Evolutionary conservation across 1,284 basidiomycete genomes (phyloP).

Genomic region (Austroboletus olivaceoglutinosus): DNA sequence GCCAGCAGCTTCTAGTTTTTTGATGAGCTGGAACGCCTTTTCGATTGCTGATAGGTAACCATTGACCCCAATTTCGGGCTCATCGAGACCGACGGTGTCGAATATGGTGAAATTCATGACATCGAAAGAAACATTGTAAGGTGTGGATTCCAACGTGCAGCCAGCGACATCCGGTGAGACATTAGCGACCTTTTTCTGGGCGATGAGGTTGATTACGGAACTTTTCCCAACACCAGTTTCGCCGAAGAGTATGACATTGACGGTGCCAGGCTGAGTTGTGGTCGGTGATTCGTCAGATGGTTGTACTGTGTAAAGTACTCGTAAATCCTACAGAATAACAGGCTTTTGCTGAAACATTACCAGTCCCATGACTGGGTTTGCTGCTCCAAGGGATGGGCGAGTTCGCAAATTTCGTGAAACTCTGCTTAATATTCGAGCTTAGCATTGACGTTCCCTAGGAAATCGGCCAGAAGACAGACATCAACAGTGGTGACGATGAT

Average conservation of each 20-base stretch:
- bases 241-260: constrained; percentile 33
- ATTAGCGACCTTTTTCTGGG: constrained; percentile 21
- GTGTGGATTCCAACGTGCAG: constrained; percentile 32
- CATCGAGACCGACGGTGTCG: constrained; percentile 44
- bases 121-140: constrained; percentile 23
- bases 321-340: constrained; percentile 8
- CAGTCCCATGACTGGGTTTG: constrained; percentile 3
- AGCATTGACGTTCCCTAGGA: constrained; percentile 10
- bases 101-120: constrained; percentile 28
- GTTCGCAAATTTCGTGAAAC: neutral
- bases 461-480: neutral
- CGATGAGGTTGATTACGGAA: constrained; percentile 35
- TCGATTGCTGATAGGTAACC: constrained; percentile 34
- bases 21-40: constrained; percentile 36
- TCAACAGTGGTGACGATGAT: constrained; percentile 2
- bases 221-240: constrained; percentile 37
- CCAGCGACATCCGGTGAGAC: constrained; percentile 31
- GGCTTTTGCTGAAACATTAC: constrained; percentile 11
- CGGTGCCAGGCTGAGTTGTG: neutral
- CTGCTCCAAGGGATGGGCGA: neutral
- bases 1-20: constrained; percentile 25
- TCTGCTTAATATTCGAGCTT: neutral
- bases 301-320: constrained; percentile 1
- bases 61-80: constrained; percentile 32
- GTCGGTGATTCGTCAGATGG: neutral